Base-by-base conservation (phyloP, 257 asterid species). In the Solanum medicagineum region DNA sequence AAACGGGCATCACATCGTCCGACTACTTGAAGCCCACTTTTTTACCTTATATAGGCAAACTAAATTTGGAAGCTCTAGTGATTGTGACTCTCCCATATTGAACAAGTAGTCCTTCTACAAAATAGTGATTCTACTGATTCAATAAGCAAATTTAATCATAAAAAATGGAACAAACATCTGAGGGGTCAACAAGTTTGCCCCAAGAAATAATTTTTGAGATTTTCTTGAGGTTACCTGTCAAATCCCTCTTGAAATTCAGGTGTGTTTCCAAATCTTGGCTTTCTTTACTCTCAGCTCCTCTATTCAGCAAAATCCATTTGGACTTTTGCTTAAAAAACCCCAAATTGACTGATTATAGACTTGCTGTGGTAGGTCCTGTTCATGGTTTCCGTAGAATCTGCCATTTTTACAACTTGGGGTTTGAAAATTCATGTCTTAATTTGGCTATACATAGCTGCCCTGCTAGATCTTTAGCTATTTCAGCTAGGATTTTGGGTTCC, bases 211-310 rank as follows among this genome's bases (percentile, higher is more conserved):
- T 90, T 20, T n/a, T 70, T 17, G 95, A 91, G 62, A 88, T 93
- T 74, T 92, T 92, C 54, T 17, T 86, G 29, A 87, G 92, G 77
- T 90, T 92, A 53, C 93, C 96, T 0, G 88, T 88, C 1, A 86
- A 81, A 89, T 86, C 93, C 66, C 87, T 93, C 79, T 20, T 75
- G 82, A 92, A 71, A 85, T 91, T 90, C 88, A 90, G 62, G 84
- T 89, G 89, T 84, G 93, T 92, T 81, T 89, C 91, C 69, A 93
- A 84, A 84, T 85, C 90, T 54, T 93, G 93, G 93, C 60, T 80
- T 60, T 79, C 88, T 79, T 9, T 89, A 69, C 88, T 94, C 57
- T 90, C 91, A 81, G 71, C 65, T 89, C 84, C 68, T 14, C 42
- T 47, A 12, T 92, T 94, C 87, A 81, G 57, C 87, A 83, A 85